Evolutionary conservation across 2,329 filamentous ascomycete species (phyloP).

Genomic region (Aspergillus ustus): DNA sequence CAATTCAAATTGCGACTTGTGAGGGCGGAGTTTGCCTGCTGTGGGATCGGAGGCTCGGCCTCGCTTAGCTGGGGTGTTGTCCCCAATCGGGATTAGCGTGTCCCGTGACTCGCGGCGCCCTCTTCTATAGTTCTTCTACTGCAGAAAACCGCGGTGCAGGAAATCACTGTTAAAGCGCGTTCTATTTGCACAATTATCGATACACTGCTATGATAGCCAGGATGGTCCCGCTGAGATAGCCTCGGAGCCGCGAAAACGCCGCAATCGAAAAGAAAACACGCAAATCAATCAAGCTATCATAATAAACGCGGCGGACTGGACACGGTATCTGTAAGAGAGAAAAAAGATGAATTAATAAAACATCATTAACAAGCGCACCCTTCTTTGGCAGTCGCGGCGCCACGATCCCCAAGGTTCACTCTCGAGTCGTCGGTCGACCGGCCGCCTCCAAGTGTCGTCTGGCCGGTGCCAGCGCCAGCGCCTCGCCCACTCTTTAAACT

Average conservation of each 20-base stretch:
- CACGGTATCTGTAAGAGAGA: constrained; percentile 16
- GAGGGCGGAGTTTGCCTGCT: constrained; percentile 24
- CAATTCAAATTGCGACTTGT: constrained; percentile 28
- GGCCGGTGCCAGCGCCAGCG: constrained; percentile 65
- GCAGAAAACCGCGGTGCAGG: not conserved
- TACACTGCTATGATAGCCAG: constrained; percentile 18
- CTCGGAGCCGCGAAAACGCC: constrained; percentile 9
- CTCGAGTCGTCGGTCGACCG: constrained; percentile 60
- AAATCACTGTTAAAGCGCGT: not conserved
- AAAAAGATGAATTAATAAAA: constrained; percentile 3
- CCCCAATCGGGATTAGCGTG: constrained; percentile 28
- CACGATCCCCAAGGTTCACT: constrained; percentile 79
- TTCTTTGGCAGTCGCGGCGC: constrained; percentile 79
- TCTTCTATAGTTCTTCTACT: constrained; percentile 10
- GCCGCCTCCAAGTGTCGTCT: constrained; percentile 59
- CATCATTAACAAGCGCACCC: constrained; percentile 78
- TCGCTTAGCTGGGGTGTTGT: constrained; percentile 40
- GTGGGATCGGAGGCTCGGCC: constrained; percentile 35
- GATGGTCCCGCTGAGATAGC: constrained; percentile 2
- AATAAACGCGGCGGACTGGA: constrained; percentile 12
- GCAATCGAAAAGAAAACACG: not conserved
- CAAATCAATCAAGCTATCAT: constrained; percentile 10
- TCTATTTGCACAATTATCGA: constrained; percentile 17
- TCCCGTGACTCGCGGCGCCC: constrained; percentile 38
- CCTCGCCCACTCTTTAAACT: constrained; percentile 87